Evolutionary conservation across 2,329 filamentous ascomycete genomes (phyloP).

Genomic region (Aspergillus pseudonomiae): DNA sequence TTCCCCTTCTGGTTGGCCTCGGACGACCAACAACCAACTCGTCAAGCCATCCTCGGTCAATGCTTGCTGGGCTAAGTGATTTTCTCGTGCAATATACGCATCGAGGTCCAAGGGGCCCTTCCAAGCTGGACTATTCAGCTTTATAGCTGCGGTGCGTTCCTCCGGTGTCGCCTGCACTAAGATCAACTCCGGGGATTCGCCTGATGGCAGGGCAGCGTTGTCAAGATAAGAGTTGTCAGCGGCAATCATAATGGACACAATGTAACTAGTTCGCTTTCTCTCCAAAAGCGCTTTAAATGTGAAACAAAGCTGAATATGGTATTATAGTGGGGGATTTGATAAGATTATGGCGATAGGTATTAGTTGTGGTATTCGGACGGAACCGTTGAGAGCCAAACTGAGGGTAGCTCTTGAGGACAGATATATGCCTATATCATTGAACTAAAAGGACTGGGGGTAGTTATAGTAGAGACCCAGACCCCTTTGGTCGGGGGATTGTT

Average conservation of each 20-base stretch:
- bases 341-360: background rate
- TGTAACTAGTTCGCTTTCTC: background rate
- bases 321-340: background rate
- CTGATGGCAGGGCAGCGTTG: constrained; percentile 45
- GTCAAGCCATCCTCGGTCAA: constrained; percentile 60
- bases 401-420: background rate
- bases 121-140: constrained; percentile 61
- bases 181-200: constrained; percentile 54
- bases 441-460: background rate
- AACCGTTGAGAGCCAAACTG: background rate
- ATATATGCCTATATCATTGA: background rate
- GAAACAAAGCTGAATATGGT: background rate
- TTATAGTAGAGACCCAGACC: constrained; percentile 11
- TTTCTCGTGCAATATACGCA: constrained; percentile 62
- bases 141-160: constrained; percentile 57
- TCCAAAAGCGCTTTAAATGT: background rate
- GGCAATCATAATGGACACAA: constrained; percentile 38
- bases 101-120: constrained; percentile 57
- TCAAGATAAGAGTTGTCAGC: constrained; percentile 28
- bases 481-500: constrained; percentile 19
- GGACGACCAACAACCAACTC: constrained; percentile 62
- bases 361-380: background rate
- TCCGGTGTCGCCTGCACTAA: constrained; percentile 58
- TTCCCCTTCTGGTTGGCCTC: constrained; percentile 38
- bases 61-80: constrained; percentile 53